These are phyloP conservation scores for Cryptomeria japonica DNA, from an alignment of 75 land plant genomes.

Conservation along the genomic window DNA sequence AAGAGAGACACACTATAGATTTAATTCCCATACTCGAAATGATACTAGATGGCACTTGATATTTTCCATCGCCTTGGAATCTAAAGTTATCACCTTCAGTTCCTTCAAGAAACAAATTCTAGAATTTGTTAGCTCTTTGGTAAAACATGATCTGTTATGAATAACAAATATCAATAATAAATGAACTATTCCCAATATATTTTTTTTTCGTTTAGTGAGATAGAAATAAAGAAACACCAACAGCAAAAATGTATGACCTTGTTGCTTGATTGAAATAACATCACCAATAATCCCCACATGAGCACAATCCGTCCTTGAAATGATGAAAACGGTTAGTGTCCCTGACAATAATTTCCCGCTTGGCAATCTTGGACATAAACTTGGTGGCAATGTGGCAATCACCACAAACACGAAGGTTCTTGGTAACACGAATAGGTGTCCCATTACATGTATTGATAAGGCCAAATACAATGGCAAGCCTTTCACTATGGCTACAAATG, in stretches of 20 bases:
- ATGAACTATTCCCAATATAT: background rate
- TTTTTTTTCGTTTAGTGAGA: background rate
- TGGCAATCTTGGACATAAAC: constrained; percentile 19
- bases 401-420: constrained; percentile 24
- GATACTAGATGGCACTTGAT: background rate
- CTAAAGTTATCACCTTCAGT: background rate
- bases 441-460: constrained; percentile 27
- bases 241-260: background rate
- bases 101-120: background rate
- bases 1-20: background rate
- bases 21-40: background rate
- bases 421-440: constrained; percentile 23
- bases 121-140: background rate
- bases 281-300: constrained; percentile 32
- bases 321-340: constrained; percentile 29
- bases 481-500: constrained; percentile 30
- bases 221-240: background rate
- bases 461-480: constrained; percentile 38
- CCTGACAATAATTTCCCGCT: constrained; percentile 29
- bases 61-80: background rate
- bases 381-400: constrained; percentile 28
- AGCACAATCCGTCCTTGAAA: constrained; percentile 29
- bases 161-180: background rate
- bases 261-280: background rate
- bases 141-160: background rate